Percentiles rank a stretch among this genome's conserved stretches.
phyloP scores from a whole-genome alignment of 345 rosid species.

The Psidium friedrichsthalianum region DNA sequence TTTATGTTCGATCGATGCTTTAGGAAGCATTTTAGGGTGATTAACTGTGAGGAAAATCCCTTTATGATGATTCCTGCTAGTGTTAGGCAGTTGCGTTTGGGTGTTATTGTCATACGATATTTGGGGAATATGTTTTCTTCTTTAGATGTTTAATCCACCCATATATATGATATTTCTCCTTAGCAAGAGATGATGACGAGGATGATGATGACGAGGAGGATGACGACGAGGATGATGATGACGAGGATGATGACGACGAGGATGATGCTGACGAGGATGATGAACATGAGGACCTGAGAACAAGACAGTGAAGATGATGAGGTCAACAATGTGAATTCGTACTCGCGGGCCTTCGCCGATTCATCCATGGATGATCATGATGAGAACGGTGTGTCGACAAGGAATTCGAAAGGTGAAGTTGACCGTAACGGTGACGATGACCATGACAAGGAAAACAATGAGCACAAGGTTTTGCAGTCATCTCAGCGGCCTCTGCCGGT shows the following conservation, averaged over 20 bases:
- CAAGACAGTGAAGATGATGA: conserved; percentile 2
- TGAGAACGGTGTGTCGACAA: too few relatives aligned
- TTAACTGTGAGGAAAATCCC: not conserved
- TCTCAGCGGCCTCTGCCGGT: not conserved
- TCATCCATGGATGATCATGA: too few relatives aligned
- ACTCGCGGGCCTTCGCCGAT: too few relatives aligned
- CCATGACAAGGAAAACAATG: conserved; percentile 5
- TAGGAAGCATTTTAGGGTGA: not conserved
- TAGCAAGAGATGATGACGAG: not conserved
- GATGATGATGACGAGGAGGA: not conserved
- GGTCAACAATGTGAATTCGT: not conserved
- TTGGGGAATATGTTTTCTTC: not conserved
- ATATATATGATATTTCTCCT: not conserved
- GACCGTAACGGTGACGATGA: not conserved
- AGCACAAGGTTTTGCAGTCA: not conserved
- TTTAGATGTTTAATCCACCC: not conserved
- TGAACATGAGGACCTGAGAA: conserved; percentile 25
- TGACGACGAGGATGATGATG: not conserved
- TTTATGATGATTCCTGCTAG: not conserved
- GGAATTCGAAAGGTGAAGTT: too few relatives aligned
- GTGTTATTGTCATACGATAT: not conserved
- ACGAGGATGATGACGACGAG: too few relatives aligned
- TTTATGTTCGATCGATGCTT: not conserved
- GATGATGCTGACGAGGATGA: conserved; percentile 32
- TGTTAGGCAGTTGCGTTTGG: not conserved